A percentile compares a stretch with the other conserved stretches of the same genome.
Evolutionary conservation across 805 yeast genomes (phyloP).

Genomic region (Komagataella pseudopastoris): DNA sequence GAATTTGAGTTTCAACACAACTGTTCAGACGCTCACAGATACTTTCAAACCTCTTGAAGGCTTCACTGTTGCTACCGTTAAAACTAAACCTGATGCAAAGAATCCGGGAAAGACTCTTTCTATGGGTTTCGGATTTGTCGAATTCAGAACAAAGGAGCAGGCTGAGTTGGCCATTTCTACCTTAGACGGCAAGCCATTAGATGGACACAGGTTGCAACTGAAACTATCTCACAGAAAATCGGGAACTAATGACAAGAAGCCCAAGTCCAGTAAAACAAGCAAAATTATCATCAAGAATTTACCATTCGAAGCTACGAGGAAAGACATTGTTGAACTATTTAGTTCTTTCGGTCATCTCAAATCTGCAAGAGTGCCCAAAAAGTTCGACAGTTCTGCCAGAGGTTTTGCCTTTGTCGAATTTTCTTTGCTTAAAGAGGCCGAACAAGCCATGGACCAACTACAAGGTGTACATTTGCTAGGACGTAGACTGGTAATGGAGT

Average conservation of each 20-base stretch:
- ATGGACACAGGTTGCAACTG: slow-evolving; percentile 83
- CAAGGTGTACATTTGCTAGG: slow-evolving; percentile 96
- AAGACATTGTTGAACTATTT: slow-evolving; percentile 84
- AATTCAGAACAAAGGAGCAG: slow-evolving; percentile 64
- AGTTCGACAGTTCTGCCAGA: slow-evolving; percentile 87
- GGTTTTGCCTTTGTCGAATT: slow-evolving; percentile 98
- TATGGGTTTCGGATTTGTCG: slow-evolving; percentile 98
- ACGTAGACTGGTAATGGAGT: slow-evolving; percentile 86
- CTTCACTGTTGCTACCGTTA: slow-evolving; percentile 68
- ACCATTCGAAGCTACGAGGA: slow-evolving; percentile 91
- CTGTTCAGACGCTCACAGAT: slow-evolving; percentile 37
- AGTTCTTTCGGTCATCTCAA: slow-evolving; percentile 91
- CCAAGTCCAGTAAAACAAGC: slow-evolving; percentile 32
- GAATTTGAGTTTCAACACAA: slow-evolving; percentile 80
- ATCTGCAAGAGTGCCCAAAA: slow-evolving; percentile 91
- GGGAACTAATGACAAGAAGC: slow-evolving; percentile 12
- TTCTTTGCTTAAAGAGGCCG: slow-evolving; percentile 79
- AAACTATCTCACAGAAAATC: slow-evolving; percentile 72
- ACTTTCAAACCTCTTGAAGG: slow-evolving; percentile 66
- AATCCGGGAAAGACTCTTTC: slow-evolving; percentile 53
- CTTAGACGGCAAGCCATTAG: slow-evolving; percentile 65
- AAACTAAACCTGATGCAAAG: slow-evolving; percentile 80
- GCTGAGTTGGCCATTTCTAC: slow-evolving; percentile 67
- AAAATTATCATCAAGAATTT: slow-evolving; percentile 91
- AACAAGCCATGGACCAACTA: slow-evolving; percentile 82